Conservation (phyloP, 345 rosid species). For the Punica granatum region DNA sequence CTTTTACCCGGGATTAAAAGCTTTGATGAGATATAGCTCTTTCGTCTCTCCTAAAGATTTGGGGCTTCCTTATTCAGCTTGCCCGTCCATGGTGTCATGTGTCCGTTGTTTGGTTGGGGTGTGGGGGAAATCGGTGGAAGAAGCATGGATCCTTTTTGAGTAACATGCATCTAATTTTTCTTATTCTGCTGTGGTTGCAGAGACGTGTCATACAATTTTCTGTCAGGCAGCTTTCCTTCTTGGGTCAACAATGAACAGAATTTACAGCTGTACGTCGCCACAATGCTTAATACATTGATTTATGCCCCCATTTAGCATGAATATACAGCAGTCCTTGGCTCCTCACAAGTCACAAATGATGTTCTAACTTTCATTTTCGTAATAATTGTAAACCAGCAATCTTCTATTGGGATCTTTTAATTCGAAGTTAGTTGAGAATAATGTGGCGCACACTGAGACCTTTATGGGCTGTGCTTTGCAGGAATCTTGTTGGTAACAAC, state of each 20-base stretch:
- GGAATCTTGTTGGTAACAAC: slow-evolving; percentile 68
- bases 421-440: not conserved
- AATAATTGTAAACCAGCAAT: not conserved
- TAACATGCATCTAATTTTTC: not conserved
- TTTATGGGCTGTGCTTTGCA: slow-evolving; percentile 27
- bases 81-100: not conserved
- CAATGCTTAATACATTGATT: not conserved
- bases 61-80: not conserved
- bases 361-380: too few species aligned
- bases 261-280: slow-evolving; percentile 40
- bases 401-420: not conserved
- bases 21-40: too few species aligned
- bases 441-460: slow-evolving; percentile 9
- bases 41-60: not conserved
- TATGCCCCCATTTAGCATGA: not conserved
- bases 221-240: slow-evolving; percentile 57
- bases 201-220: slow-evolving; percentile 73
- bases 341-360: too few species aligned
- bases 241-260: slow-evolving; percentile 36
- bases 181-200: slow-evolving; percentile 24
- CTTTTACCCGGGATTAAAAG: too few species aligned
- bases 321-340: not conserved
- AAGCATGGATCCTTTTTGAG: not conserved
- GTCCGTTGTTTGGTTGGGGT: not conserved
- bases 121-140: not conserved